Evolutionary conservation across 495 filamentous ascomycete species (phyloP).

Genomic region (Aeminium ludgeri): DNA sequence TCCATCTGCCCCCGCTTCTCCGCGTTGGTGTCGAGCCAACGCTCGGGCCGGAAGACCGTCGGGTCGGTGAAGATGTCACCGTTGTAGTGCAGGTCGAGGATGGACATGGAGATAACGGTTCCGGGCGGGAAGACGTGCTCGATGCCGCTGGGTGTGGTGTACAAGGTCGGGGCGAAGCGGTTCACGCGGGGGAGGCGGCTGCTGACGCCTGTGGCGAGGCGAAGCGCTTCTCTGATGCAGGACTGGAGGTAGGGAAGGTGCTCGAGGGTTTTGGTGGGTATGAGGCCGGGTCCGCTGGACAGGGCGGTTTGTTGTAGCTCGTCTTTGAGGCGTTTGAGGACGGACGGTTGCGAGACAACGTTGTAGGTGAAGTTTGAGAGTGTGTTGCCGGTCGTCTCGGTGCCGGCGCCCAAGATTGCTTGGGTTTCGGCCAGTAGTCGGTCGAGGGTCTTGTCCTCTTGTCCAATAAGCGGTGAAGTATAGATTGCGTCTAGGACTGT

Average conservation of each 20-base stretch:
- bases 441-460: conserved; percentile 5
- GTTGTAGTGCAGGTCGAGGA: conserved; percentile 6
- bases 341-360: conserved; percentile 11
- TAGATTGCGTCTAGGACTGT: conserved; percentile 1
- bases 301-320: conserved; percentile 4
- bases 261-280: conserved; percentile 31
- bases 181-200: conserved; percentile 20
- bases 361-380: conserved; percentile 10
- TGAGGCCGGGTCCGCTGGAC: not conserved
- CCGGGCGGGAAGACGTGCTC: conserved; percentile 6
- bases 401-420: conserved; percentile 14
- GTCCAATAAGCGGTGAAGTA: not conserved
- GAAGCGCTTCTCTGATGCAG: conserved; percentile 32
- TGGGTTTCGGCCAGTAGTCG: conserved; percentile 16
- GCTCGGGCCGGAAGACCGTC: conserved; percentile 2
- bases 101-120: conserved; percentile 8
- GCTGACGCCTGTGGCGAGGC: conserved; percentile 23
- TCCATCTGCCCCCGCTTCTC: not conserved
- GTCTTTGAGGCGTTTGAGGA: conserved; percentile 4
- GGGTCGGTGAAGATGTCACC: conserved; percentile 9
- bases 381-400: conserved; percentile 14
- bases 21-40: conserved; percentile 2
- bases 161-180: conserved; percentile 10
- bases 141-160: conserved; percentile 13
- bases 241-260: conserved; percentile 34